Evolutionary conservation across 2,329 filamentous ascomycete species (phyloP).

Genomic region (Microcera coccophila): DNA sequence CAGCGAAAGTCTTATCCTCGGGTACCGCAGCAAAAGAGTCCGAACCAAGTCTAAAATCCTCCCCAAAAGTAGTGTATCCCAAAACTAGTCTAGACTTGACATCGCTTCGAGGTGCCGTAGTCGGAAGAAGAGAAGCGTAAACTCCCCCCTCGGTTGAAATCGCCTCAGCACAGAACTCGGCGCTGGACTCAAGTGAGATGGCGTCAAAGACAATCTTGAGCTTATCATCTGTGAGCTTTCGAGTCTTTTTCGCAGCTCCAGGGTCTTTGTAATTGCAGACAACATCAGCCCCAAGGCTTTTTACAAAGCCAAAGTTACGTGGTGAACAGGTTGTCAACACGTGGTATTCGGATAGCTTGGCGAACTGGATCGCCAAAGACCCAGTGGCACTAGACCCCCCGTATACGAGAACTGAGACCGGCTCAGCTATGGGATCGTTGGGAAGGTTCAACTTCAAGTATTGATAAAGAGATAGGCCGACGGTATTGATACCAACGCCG

Average conservation of each 20-base stretch:
- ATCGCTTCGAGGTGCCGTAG: neutral
- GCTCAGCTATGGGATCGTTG: neutral
- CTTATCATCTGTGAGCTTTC: neutral
- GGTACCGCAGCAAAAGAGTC: conserved; percentile 12
- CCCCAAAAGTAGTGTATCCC: conserved; percentile 37
- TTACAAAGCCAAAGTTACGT: conserved; percentile 40
- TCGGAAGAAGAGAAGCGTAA: conserved; percentile 9
- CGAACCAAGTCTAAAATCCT: conserved; percentile 20
- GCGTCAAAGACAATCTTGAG: conserved; percentile 31
- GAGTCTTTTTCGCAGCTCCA: conserved; percentile 15
- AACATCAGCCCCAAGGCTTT: conserved; percentile 38
- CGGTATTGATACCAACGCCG: conserved; percentile 39
- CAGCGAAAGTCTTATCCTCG: conserved; percentile 33
- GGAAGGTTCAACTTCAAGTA: conserved; percentile 45
- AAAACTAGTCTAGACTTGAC: conserved; percentile 13
- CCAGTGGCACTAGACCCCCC: conserved; percentile 51
- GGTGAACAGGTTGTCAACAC: conserved; percentile 40
- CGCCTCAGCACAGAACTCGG: neutral
- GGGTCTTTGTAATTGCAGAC: conserved; percentile 41
- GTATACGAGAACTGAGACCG: neutral
- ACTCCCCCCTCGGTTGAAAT: conserved; percentile 1
- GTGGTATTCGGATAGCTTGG: conserved; percentile 33
- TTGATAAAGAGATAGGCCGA: conserved; percentile 42
- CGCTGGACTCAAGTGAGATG: neutral
- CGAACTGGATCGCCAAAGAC: conserved; percentile 43